Conservation (phyloP, 2,329 filamentous ascomycete genomes). For the Fusarium vanettenii region DNA sequence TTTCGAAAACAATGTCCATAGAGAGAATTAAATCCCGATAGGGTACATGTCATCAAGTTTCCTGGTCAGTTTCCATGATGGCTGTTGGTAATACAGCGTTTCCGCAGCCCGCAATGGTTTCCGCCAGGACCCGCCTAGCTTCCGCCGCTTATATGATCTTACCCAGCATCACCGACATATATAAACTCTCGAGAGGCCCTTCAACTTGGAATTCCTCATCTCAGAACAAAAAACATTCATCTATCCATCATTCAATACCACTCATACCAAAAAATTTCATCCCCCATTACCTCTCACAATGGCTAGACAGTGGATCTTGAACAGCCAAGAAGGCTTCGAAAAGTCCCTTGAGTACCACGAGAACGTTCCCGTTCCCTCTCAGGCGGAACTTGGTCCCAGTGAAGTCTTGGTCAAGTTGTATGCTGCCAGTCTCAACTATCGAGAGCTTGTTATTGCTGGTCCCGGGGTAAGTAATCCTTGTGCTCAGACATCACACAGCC, state of each 20-base stretch:
- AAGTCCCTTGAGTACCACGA: slow-evolving; percentile 48
- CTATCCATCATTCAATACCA: background rate
- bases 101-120: background rate
- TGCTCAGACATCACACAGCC: background rate
- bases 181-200: background rate
- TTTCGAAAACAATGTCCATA: background rate
- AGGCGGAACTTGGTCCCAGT: slow-evolving; percentile 60
- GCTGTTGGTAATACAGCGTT: background rate
- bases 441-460: slow-evolving; percentile 58
- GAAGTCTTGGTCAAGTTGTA: slow-evolving; percentile 70
- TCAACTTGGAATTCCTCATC: background rate
- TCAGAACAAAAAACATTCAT: background rate
- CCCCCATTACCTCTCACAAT: slow-evolving; percentile 17
- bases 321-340: slow-evolving; percentile 49
- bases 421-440: slow-evolving; percentile 62
- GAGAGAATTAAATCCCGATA: background rate
- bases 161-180: background rate
- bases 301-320: slow-evolving; percentile 43
- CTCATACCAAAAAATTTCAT: background rate
- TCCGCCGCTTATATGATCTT: background rate
- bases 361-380: slow-evolving; percentile 21
- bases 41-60: background rate
- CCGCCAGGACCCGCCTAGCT: background rate
- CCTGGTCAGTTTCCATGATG: background rate
- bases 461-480: slow-evolving; percentile 37